These are phyloP conservation scores for Saprolegnia diclina DNA, from an alignment of 352 stramenopile genomes.

Conservation along the genomic window DNA sequence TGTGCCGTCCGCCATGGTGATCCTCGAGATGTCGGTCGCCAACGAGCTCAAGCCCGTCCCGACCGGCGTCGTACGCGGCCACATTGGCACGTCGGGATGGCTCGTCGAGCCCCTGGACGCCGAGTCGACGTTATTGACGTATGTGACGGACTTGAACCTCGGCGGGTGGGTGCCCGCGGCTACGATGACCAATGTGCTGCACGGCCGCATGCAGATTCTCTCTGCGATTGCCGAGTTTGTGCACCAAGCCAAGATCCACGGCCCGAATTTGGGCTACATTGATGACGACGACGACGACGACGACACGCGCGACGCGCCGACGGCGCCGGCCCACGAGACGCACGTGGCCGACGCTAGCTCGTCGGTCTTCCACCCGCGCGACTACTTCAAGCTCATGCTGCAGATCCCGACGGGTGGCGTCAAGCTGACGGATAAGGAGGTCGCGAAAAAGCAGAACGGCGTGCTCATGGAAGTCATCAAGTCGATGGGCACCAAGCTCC, in stretches of 20 bases:
- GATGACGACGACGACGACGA: conserved; percentile 33
- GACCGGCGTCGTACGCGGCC: conserved; percentile 42
- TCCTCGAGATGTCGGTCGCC: conserved; percentile 72
- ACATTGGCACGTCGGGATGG: conserved; percentile 66
- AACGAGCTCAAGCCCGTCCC: conserved; percentile 60
- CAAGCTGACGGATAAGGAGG: conserved; percentile 80
- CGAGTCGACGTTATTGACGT: conserved; percentile 53
- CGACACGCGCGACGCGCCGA: conserved; percentile 35
- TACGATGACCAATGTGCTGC: conserved; percentile 46
- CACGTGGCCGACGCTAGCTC: background rate
- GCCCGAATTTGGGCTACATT: conserved; percentile 35
- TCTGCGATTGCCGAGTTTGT: conserved; percentile 58
- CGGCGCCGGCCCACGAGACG: conserved; percentile 23
- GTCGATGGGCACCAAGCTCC: conserved; percentile 55
- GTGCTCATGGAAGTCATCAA: conserved; percentile 85
- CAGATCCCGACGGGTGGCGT: conserved; percentile 61
- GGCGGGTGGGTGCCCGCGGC: conserved; percentile 43
- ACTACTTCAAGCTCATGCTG: conserved; percentile 78
- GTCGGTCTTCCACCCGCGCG: conserved; percentile 58
- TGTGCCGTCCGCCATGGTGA: conserved; percentile 53
- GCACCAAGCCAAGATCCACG: conserved; percentile 52
- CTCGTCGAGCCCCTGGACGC: conserved; percentile 63
- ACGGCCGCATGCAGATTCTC: conserved; percentile 56
- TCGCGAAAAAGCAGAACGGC: conserved; percentile 78
- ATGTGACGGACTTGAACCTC: conserved; percentile 66